Percentiles rank a stretch among this genome's conserved stretches.
Conservation (phyloP, 306 rosid species). For the Sphenostylis stenocarpa region DNA sequence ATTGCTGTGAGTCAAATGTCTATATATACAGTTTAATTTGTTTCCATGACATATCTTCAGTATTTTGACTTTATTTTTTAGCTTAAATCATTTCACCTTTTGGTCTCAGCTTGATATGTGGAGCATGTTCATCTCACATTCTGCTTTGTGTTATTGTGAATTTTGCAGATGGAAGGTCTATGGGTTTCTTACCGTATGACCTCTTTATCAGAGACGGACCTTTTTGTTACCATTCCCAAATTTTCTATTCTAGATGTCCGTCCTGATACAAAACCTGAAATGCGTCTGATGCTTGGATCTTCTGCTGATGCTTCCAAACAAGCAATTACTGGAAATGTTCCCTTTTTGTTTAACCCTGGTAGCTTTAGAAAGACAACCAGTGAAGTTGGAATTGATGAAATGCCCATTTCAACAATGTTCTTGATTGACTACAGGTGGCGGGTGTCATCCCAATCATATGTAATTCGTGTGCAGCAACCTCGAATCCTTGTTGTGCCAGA, state of each 20-base stretch:
- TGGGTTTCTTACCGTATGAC: constrained; percentile 98
- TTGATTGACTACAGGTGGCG: constrained; percentile 96
- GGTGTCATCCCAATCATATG: constrained; percentile 72
- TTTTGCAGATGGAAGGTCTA: constrained; percentile 87
- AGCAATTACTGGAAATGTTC: constrained; percentile 58
- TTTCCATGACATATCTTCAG: not conserved
- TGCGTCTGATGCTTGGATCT: constrained; percentile 99
- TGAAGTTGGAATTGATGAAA: constrained; percentile 53
- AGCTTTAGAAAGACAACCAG: constrained; percentile 50
- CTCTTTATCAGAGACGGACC: constrained; percentile 82
- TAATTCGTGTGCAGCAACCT: constrained; percentile 92
- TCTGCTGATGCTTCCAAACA: constrained; percentile 78
- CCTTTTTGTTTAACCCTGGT: constrained; percentile 47
- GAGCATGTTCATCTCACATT: constrained; percentile 14
- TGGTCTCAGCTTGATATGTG: constrained; percentile 19
- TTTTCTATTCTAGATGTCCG: constrained; percentile 86
- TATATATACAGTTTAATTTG: not conserved
- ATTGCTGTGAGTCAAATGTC: constrained; percentile 62
- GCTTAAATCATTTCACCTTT: not conserved
- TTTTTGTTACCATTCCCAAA: constrained; percentile 84
- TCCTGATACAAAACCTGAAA: constrained; percentile 85
- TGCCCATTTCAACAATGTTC: constrained; percentile 83
- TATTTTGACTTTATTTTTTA: not conserved
- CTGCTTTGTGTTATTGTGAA: constrained; percentile 24
- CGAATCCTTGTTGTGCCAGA: constrained; percentile 97